Base-by-base conservation (phyloP, 108 stramenopile species). In the Cyclotella baltica region DNA sequence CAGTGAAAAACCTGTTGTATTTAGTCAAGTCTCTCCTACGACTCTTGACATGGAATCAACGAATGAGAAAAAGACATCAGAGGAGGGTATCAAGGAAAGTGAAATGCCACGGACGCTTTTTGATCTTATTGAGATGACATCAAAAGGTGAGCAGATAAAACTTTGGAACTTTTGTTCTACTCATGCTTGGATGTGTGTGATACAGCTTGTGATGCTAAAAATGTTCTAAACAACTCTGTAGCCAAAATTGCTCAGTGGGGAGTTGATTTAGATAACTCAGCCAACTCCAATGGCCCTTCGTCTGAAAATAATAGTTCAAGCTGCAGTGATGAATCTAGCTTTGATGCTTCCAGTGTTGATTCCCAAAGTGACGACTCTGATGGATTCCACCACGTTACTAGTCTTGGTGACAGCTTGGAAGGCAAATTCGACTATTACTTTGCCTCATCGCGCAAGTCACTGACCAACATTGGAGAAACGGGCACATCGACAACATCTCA, bases 241-340 rank as follows among this genome's bases (percentile, higher is more conserved):
- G 88, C 89, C 3, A 90, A 92, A 55, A 77, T 86, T 37, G 79
- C 87, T 28, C 89, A 94, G 84, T 94, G 93, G 93, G 91, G 90
- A 56, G 83, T 83, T 51, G 78, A 79, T 2, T 13, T 37, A 30
- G 72, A 70, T 18, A 70, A 72, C 0, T 63, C 62, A 23, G 61
- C 27, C 5, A 35, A 34, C 31, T 47, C 56, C 27, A 40, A 55
- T 37, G 72, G 34, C 35, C 27, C 43, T 20, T 38, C 55, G 30
- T 25, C 51, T 25, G 78, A 89, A n/a, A 50, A 67, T 31, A 66
- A 75, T 15, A 83, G 76, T 36, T 22, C 63, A 35, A 74, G 77
- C 35, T 69, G 68, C 62, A 69, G 77, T 57, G 75, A 72, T 8
- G 62, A 59, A 35, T 28, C 43, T 29, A 75, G 78, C 53, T 76